A percentile compares a stretch with the other conserved stretches of the same genome.
Conservation (phyloP, 2,329 filamentous ascomycete genomes). For the Ophiocordyceps sinensis region DNA sequence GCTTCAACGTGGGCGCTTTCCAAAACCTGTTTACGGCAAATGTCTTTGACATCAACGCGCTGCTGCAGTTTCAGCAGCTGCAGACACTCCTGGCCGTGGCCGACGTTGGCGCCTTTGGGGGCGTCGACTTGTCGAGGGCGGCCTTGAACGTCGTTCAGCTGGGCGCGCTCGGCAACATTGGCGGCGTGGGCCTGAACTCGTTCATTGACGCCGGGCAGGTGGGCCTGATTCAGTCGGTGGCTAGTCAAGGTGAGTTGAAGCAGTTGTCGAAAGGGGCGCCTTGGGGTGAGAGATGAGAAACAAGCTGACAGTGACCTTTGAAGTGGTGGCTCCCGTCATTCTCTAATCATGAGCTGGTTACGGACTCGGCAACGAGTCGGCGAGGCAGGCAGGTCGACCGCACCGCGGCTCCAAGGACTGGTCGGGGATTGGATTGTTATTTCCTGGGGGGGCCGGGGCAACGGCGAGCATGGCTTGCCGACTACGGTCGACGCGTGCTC, state of each 20-base stretch:
- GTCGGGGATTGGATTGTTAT: no score
- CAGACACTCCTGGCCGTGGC: constrained; percentile 21
- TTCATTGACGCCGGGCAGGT: constrained; percentile 12
- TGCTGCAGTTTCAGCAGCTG: constrained; percentile 26
- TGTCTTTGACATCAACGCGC: constrained; percentile 24
- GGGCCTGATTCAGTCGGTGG: neutral
- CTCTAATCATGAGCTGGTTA: no score
- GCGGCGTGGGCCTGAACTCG: constrained; percentile 12
- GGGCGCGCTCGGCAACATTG: constrained; percentile 3
- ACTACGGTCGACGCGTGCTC: no score
- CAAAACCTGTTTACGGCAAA: constrained; percentile 24
- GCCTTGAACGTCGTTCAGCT: constrained; percentile 7
- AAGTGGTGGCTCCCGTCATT: no score
- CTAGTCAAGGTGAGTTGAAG: neutral
- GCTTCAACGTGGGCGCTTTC: constrained; percentile 29
- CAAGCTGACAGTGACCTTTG: neutral
- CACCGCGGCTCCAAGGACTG: no score
- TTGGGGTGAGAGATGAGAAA: neutral
- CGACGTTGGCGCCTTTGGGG: constrained; percentile 14
- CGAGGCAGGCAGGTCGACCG: no score
- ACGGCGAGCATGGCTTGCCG: no score
- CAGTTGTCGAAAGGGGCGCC: neutral
- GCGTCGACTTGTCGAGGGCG: constrained; percentile 12
- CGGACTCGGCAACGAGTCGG: no score
- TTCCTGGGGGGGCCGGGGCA: no score